These are phyloP conservation scores for Urtica urens DNA, from an alignment of 306 rosid genomes.

Conservation along the genomic window DNA sequence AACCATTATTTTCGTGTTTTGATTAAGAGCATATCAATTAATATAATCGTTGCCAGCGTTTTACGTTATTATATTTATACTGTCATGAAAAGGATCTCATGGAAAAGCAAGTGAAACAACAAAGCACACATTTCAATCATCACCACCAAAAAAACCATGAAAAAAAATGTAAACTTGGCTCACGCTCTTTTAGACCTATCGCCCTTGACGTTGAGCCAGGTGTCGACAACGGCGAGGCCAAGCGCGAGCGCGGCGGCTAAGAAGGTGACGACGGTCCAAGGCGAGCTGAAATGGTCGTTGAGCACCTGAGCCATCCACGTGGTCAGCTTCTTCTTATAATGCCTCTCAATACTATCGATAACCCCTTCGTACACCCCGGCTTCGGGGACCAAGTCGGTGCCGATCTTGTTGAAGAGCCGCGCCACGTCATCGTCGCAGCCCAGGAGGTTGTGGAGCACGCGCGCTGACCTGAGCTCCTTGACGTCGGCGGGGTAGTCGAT, in stretches of 20 bases:
- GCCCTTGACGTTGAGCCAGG: constrained; percentile 2
- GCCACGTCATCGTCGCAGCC: constrained; percentile 34
- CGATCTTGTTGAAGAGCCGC: constrained; percentile 5
- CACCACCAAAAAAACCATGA: too few species aligned
- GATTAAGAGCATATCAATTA: too few species aligned
- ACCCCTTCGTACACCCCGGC: neutral
- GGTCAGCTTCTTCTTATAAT: neutral
- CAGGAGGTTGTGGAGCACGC: constrained; percentile 12
- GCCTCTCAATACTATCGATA: neutral
- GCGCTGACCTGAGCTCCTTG: constrained; percentile 8
- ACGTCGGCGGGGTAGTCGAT: constrained; percentile 28
- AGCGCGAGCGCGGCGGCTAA: neutral
- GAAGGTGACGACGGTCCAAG: constrained; percentile 20
- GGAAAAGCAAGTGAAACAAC: too few species aligned
- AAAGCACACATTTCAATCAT: too few species aligned
- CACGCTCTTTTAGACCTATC: neutral
- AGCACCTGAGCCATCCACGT: constrained; percentile 15
- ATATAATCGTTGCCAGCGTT: too few species aligned
- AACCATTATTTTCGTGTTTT: too few species aligned
- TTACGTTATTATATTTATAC: too few species aligned
- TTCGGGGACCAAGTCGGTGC: constrained; percentile 8
- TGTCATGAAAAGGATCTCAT: too few species aligned
- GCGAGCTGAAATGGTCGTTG: constrained; percentile 18
- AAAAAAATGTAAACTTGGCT: too few species aligned
- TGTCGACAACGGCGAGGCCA: neutral